Base-by-base conservation (phyloP, 345 rosid species). In the Trapa incisa region DNA sequence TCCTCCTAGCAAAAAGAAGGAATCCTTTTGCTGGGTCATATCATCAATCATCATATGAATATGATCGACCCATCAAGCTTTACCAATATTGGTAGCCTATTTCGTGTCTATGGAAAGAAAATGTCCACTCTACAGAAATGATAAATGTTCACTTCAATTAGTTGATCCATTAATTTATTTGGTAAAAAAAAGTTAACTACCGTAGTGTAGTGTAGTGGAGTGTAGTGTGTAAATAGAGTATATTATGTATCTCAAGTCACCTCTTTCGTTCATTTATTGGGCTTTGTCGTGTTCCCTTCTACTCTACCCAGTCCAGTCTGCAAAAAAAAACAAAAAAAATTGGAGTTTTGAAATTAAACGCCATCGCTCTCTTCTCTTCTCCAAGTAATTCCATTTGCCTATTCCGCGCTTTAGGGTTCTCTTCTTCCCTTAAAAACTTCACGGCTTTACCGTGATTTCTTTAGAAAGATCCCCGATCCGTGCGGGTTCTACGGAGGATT, bases 281-380 rank as follows among this genome's bases (percentile, higher is more conserved):
- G 47, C 70, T 54, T 22, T 43, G 3, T 7, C 17, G 54, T 47
- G 0, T 16, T 37, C 29, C 29, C 29, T 22, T 22, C 29, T 22
- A 22, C 39, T 65, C 71, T 62, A 60, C 47, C 57, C 45, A 66
- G 47, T 67, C 33, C 11, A 33, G 38, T 38, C 63, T 58, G 63
- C 45, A 43, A 6, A 50, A 68, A 68, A 22, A 22, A 22, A 22
- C 29, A 22, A 22, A 22, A 22, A 22, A 22, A 22, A 22, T 22
- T 73, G 72, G 72, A 57, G 42, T 43, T 68, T 68, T 58, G 63
- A 66, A 48, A 52, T 50, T n/a, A 42, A 43, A 14, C 48, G 6
- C 62, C 16, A 6, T 38, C 64, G 16, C 70, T 64, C 16, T 58
- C 61, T 15, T 64, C 16, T 58, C 61, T 15, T 29, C 57, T n/a